Conservation (phyloP, 108 stramenopile genomes). For the Parmales sp. region DNA sequence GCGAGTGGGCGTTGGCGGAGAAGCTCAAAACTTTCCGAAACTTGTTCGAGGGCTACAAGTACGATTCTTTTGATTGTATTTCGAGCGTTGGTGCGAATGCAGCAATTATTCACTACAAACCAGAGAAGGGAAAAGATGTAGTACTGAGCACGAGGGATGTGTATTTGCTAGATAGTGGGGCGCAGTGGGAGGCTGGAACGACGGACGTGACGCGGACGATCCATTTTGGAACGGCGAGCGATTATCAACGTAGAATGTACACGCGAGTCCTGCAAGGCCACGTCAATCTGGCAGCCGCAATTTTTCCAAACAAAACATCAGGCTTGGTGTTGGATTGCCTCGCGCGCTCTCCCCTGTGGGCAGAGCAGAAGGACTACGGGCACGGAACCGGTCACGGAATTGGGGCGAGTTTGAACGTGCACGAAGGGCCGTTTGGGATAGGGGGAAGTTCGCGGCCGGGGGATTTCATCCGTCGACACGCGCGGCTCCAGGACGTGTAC, state of each 20-base stretch:
- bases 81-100: conserved; percentile 40
- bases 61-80: conserved; percentile 39
- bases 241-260: conserved; percentile 25
- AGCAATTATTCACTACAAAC: conserved; percentile 50
- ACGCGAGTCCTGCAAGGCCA: conserved; percentile 52
- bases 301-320: conserved; percentile 42
- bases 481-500: neutral
- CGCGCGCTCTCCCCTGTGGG: conserved; percentile 43
- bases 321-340: conserved; percentile 36
- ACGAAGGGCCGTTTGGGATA: conserved; percentile 50
- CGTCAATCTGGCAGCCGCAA: conserved; percentile 29
- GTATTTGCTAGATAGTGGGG: conserved; percentile 36
- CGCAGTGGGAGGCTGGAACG: conserved; percentile 48
- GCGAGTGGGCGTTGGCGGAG: conserved; percentile 27
- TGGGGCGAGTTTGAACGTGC: conserved; percentile 51
- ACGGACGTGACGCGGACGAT: conserved; percentile 55
- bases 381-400: conserved; percentile 64
- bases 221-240: conserved; percentile 31
- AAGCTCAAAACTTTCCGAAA: conserved; percentile 28
- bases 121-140: conserved; percentile 11
- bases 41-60: neutral
- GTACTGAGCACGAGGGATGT: conserved; percentile 3
- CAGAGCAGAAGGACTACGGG: conserved; percentile 40
- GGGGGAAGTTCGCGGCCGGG: conserved; percentile 11
- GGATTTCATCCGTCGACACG: neutral